Percentiles rank a stretch among this genome's conserved stretches.
Conservation (phyloP, 106 monocot genomes). For the Dendrobium nobile region DNA sequence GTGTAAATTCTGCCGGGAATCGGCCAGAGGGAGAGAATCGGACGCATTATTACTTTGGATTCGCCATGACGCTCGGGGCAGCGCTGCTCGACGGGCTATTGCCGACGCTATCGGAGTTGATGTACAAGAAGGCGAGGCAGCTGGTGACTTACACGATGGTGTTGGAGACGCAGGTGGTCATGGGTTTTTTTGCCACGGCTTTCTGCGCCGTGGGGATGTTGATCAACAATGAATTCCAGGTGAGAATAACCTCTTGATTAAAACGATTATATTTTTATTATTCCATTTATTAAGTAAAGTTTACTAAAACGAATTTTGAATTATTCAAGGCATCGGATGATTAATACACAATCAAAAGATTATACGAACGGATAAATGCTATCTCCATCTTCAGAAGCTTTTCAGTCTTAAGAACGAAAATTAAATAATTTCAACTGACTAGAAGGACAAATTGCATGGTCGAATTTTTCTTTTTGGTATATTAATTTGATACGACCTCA, state of each 20-base stretch:
- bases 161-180: slow-evolving; percentile 29
- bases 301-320: no score
- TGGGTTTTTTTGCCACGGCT: slow-evolving; percentile 13
- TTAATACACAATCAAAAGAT: no score
- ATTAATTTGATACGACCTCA: no score
- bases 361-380: no score
- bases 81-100: slow-evolving; percentile 10
- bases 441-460: no score
- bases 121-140: slow-evolving; percentile 7
- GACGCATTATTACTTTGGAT: slow-evolving; percentile 14
- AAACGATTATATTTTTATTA: no score
- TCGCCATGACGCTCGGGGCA: slow-evolving; percentile 12
- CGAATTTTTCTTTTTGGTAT: no score
- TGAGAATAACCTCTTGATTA: neutral
- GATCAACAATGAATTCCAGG: slow-evolving; percentile 12
- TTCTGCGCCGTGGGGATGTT: slow-evolving; percentile 16
- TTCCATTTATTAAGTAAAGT: no score
- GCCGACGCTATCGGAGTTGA: slow-evolving; percentile 19
- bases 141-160: slow-evolving; percentile 15
- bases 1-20: slow-evolving; percentile 5
- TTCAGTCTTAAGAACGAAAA: no score
- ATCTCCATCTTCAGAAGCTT: no score
- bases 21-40: neutral
- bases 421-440: no score
- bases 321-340: no score